Evolutionary conservation across 2,329 filamentous ascomycete species (phyloP), one percentile per base, ranked within the genome.

Genomic region (Pestalotiopsis sp.): DNA sequence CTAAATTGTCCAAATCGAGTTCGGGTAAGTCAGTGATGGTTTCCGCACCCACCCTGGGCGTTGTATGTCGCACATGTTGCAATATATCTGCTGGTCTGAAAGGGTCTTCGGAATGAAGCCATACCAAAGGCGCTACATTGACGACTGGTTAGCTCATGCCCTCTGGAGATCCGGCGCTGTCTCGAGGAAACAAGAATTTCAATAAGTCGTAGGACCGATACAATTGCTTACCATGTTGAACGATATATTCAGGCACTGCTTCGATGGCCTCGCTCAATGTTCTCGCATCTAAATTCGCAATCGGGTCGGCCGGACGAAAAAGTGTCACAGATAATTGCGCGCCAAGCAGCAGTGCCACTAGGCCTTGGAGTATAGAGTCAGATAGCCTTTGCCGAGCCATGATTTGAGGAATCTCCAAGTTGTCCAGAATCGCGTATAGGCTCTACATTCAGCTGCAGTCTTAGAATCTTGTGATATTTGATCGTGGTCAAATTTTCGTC

Each of bases 71-170:
- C 23, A 65, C 9, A 52, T 65, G 62, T 36, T 65, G 62, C 13
- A 65, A 23, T 56, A 65, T 49, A 39, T 65, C 62, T 65, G 62
- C 17, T 20, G 62, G 62, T 31, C 62, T 17, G 62, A 65, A 65
- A 17, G 41, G 62, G n/a, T 65, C 62, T 45, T 65, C 39, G 20
- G 62, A 65, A 23, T 65, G 62, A n/a, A 65, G 62, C 41, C 62
- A 39, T 17, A 65, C 62, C 14, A 65, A 23, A 12, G 62, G 38
- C 7, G 62, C 62, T 65, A 14, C 5, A 23, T 38, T 65, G 39
- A 45, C 27, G 41, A 14, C 27, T 23, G 23, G 23, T 31, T 12
- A 49, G 23, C 23, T 17, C 11, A 52, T 59, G 23, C 4, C 57
- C 23, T 5, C 9, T 36, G 14, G 9, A 13, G 20, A 36, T 27